Evolutionary conservation across 1,284 basidiomycete species (phyloP).

Genomic region (Tilletiopsis washingtonensis): DNA sequence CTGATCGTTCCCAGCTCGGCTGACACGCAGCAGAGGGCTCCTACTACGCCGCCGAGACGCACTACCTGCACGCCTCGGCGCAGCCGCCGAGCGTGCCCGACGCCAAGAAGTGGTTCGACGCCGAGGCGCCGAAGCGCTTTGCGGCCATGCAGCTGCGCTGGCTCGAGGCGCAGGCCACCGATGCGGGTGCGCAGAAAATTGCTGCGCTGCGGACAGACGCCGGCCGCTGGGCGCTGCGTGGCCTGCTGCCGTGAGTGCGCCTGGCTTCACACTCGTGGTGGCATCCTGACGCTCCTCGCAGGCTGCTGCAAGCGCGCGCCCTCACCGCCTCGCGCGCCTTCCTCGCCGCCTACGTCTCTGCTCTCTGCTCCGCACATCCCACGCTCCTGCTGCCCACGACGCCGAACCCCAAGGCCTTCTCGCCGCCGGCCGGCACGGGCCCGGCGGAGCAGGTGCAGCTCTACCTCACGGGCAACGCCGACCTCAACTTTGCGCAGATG

Average conservation of each 20-base stretch:
- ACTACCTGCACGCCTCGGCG: slow-evolving; percentile 25
- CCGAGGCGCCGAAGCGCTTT: slow-evolving; percentile 18
- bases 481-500: slow-evolving; percentile 42
- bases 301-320: slow-evolving; percentile 16
- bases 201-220: slow-evolving; percentile 27
- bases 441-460: slow-evolving; percentile 13
- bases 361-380: slow-evolving; percentile 17
- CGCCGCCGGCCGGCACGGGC: slow-evolving; percentile 17
- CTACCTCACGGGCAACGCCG: slow-evolving; percentile 37
- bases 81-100: slow-evolving; percentile 10
- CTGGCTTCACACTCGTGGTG: background rate
- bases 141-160: slow-evolving; percentile 34
- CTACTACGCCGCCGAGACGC: slow-evolving; percentile 27
- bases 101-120: slow-evolving; percentile 9
- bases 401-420: slow-evolving; percentile 42
- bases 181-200: slow-evolving; percentile 14
- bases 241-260: slow-evolving; percentile 16
- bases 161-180: slow-evolving; percentile 17
- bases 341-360: slow-evolving; percentile 21
- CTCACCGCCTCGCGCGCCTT: slow-evolving; percentile 15
- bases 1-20: too few species aligned
- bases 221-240: slow-evolving; percentile 29
- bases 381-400: slow-evolving; percentile 35
- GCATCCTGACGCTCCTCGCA: background rate
- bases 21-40: slow-evolving; percentile 8